Conservation (phyloP, 164 flowering plant species). For the Cinnamomum chago region DNA sequence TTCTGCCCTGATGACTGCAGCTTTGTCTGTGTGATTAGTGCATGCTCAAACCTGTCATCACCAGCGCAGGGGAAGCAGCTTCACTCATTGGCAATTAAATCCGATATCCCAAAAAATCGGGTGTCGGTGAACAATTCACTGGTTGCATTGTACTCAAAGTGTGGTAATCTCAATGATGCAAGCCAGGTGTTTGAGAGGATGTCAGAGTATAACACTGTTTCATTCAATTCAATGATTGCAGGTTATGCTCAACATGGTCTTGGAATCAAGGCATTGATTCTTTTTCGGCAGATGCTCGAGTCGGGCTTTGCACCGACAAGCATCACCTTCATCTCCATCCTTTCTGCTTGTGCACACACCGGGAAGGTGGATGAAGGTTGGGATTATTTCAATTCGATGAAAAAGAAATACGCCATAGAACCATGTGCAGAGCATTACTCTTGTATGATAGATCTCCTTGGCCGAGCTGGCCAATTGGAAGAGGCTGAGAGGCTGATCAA, state of each 20-base stretch:
- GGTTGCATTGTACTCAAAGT: constrained; percentile 75
- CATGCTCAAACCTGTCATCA: constrained; percentile 68
- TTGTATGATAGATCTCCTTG: constrained; percentile 85
- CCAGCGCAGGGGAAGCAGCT: constrained; percentile 72
- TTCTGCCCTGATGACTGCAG: constrained; percentile 76
- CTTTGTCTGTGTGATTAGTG: constrained; percentile 73
- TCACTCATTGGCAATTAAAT: constrained; percentile 59
- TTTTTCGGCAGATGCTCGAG: constrained; percentile 60
- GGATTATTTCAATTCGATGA: constrained; percentile 50
- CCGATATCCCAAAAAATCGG: constrained; percentile 49
- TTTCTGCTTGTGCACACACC: constrained; percentile 61
- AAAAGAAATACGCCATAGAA: constrained; percentile 41
- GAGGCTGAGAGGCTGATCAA: constrained; percentile 65
- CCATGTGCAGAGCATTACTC: constrained; percentile 69
- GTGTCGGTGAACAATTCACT: constrained; percentile 70
- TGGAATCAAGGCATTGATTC: constrained; percentile 43
- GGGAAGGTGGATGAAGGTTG: constrained; percentile 54
- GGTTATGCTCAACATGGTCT: constrained; percentile 86
- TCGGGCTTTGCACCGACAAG: constrained; percentile 38
- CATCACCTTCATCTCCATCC: constrained; percentile 72
- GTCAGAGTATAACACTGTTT: constrained; percentile 62
- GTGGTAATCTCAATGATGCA: constrained; percentile 73
- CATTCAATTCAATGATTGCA: constrained; percentile 71
- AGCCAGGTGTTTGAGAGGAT: constrained; percentile 64
- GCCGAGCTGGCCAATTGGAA: constrained; percentile 66